A percentile compares a stretch with the other conserved stretches of the same genome.
phyloP scores from a whole-genome alignment of 805 yeast genomes.

The Yarrowia sp. region DNA sequence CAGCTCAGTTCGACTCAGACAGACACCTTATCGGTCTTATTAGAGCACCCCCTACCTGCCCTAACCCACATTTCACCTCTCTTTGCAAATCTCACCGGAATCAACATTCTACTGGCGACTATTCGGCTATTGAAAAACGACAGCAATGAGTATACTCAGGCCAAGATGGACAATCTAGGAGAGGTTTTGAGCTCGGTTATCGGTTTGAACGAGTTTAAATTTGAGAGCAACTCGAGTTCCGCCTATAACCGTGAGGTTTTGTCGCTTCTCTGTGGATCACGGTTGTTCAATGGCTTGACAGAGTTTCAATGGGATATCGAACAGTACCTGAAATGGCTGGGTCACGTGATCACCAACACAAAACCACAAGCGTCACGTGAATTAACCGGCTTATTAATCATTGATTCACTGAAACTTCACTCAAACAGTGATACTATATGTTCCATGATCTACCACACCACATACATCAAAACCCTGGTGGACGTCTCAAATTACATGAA shows the following conservation, averaged over 20 bases:
- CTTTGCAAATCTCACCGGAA: background rate
- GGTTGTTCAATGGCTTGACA: background rate
- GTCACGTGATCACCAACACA: background rate
- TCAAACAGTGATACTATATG: background rate
- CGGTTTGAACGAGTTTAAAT: background rate
- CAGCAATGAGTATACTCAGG: background rate
- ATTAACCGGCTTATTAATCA: background rate
- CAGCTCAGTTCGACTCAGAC: background rate
- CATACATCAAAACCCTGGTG: background rate
- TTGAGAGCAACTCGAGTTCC: background rate
- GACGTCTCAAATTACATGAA: background rate
- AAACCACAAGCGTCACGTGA: background rate
- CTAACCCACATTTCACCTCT: background rate
- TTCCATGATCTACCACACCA: background rate
- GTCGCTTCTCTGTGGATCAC: background rate
- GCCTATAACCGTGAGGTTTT: background rate
- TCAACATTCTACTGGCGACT: background rate
- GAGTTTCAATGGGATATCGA: background rate
- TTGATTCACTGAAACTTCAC: background rate
- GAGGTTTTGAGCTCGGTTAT: background rate
- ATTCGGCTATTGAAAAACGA: background rate
- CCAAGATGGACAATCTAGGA: background rate
- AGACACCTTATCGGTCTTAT: background rate
- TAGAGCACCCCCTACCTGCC: background rate
- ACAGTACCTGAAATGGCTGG: slow-evolving; percentile 5